phyloP scores from a whole-genome alignment of 2,329 filamentous ascomycete species.

The Fusarium nygamai region DNA sequence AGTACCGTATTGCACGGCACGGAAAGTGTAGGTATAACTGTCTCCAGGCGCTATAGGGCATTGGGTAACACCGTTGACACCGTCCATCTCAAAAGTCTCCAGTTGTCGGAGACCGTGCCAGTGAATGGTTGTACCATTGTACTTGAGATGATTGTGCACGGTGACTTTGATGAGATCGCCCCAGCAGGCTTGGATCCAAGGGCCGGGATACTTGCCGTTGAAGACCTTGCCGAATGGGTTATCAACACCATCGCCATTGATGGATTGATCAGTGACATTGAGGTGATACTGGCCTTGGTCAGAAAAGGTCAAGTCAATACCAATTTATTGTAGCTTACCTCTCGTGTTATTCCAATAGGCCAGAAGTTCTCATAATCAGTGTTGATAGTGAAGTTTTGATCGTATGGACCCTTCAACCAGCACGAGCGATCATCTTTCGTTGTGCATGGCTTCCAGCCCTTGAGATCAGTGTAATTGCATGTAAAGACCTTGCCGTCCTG shows the following conservation, averaged over 20 bases:
- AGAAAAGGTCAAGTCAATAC: neutral
- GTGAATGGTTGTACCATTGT: neutral
- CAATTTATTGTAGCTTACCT: neutral
- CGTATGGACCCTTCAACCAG: neutral
- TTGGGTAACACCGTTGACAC: neutral
- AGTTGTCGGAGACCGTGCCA: neutral
- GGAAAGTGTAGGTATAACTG: constrained; percentile 20
- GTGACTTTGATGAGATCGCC: neutral
- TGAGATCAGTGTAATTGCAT: neutral
- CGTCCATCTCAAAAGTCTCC: neutral
- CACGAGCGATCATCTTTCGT: neutral
- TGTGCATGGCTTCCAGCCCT: constrained; percentile 2
- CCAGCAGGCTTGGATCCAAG: neutral
- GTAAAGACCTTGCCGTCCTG: neutral
- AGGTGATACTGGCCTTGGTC: neutral
- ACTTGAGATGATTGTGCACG: neutral
- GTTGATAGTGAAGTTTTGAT: neutral
- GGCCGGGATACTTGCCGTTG: neutral
- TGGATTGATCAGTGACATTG: constrained; percentile 4
- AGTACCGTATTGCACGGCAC: constrained; percentile 21
- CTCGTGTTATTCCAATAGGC: neutral
- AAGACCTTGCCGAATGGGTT: constrained; percentile 9
- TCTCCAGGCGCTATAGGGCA: neutral
- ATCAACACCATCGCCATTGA: constrained; percentile 8
- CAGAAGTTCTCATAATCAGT: constrained; percentile 18